Base-by-base conservation (phyloP, 768 basidiomycete species). In the Hortiboletus campestris region DNA sequence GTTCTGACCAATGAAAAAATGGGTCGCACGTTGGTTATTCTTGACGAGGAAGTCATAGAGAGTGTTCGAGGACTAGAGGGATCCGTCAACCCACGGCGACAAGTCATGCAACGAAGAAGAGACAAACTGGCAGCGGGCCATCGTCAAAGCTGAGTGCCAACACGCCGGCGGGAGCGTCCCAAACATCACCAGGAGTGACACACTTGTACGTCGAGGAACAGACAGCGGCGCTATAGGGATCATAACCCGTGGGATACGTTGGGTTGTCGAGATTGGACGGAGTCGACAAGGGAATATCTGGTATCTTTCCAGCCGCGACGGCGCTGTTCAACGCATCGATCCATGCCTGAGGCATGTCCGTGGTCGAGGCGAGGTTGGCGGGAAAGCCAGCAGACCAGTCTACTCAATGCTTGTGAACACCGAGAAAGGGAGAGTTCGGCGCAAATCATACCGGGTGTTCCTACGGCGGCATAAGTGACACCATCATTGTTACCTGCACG, bases 1-100 rank as follows among this genome's bases (percentile, higher is more conserved):
- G 66, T 93, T 89, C 34, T 79, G 67, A 17, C 94, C 94, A 59
- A 97, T 95, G 78, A 94, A 83, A 70, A 95, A 96, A 67, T 95
- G 92, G 6, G 94, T 95, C 4, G 84, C 85, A n/a, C 71, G 79
- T 53, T 84, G 70, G 56, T 86, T 82, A 54, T 94, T 79, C n/a
- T 75, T 51, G 55, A 77, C 59, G 46, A 96, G 76, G 69, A 92
- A 95, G 8, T 80, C 63, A 64, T 89, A 81, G 19, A 96, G 80
- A 12, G 57, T 57, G 1, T 65, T 63, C 16, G 80, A 79, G 11
- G 72, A 55, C 80, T 81, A 52, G 17, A 29, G n/a, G 48, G 19
- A 38, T 34, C 0, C 38, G 46, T 68, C 41, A 58, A 22, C 29
- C 10, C n/a, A 35, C 16, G 20, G 13, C 29, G 19, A 45, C 55